Evolutionary conservation across 768 basidiomycete genomes (phyloP), one percentile per base, ranked within the genome.

Genomic region (Obba rivulosa): DNA sequence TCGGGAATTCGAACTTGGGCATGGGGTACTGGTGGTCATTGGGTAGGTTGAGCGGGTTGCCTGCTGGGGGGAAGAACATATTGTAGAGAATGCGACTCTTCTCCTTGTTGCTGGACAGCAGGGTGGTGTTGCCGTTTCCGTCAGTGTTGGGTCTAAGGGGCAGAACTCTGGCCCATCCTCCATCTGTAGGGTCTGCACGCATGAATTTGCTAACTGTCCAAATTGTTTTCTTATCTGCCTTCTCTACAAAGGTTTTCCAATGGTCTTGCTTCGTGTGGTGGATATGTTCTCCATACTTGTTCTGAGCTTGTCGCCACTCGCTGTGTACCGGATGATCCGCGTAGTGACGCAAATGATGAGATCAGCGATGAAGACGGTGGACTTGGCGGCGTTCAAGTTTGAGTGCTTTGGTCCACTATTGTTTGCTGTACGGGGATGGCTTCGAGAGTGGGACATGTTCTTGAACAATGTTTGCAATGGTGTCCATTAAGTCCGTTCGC

Each of bases 331-430:
- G 56, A 31, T 60, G 55, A 3, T 49, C 28, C 8, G 35, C 22
- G n/a, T 41, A 14, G 8, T 37, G 41, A 25, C 57, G 48, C 34
- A 47, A 44, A 0, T 35, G 43, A 18, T 49, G 45, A 0, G 62
- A 24, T 0, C 45, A 17, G 0, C 50, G 34, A 3, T 55, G 50
- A 16, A 64, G 28, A 41, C 54, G 49, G 4, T 59, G 51, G 0
- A 53, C 43, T 4, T 56, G 34, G 8, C 45, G 53, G 11, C 57
- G 57, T 22, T 56, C 24, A 0, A 53, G 41, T 0, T 44, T 44
- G 3, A 75, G 65, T 0, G 66, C 66, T 14, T 50, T 42, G 9
- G 45, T 59, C 66, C 62, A 73, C 71, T 68, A 72, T 2, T 58
- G 18, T 28, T 69, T 69, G 2, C 50, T 21, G 45, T 59, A 59